A percentile compares a stretch with the other conserved stretches of the same genome.
These are phyloP conservation scores for Haplographium delicatum DNA, from an alignment of 495 filamentous ascomycete species.

Conservation along the genomic window DNA sequence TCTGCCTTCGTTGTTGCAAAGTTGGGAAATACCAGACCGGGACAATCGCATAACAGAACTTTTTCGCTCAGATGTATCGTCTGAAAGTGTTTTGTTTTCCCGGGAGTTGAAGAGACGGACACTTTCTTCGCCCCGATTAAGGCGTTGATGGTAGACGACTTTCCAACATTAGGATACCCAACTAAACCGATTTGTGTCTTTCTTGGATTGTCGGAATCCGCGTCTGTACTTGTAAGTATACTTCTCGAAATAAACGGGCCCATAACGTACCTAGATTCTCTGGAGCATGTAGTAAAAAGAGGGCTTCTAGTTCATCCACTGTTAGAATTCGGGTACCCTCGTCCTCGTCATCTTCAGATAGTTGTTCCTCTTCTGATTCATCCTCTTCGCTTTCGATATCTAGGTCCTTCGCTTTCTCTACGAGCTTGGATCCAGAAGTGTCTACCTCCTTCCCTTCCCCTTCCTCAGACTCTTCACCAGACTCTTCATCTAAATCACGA, in stretches of 20 bases:
- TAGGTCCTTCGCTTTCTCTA: constrained; percentile 33
- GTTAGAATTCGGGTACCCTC: constrained; percentile 77
- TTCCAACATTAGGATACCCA: constrained; percentile 98
- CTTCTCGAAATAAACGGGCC: background rate
- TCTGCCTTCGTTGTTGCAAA: constrained; percentile 97
- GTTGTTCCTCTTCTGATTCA: constrained; percentile 11
- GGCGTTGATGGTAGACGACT: constrained; percentile 98
- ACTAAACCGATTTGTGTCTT: constrained; percentile 91
- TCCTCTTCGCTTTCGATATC: constrained; percentile 17
- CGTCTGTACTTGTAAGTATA: constrained; percentile 19
- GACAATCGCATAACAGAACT: constrained; percentile 95
- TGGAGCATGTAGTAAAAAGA: constrained; percentile 75
- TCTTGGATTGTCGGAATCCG: constrained; percentile 37
- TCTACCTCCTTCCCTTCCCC: constrained; percentile 28
- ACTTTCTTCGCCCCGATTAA: constrained; percentile 98
- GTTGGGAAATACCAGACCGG: constrained; percentile 97
- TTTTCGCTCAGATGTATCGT: constrained; percentile 88
- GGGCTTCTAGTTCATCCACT: constrained; percentile 82
- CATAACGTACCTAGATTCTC: constrained; percentile 43
- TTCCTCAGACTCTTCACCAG: constrained; percentile 29
- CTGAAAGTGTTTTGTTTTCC: constrained; percentile 99
- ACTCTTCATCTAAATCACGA: constrained; percentile 40
- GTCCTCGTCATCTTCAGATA: constrained; percentile 38
- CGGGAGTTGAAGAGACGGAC: constrained; percentile 93
- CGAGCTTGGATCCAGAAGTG: constrained; percentile 32